Evolutionary conservation across 2,329 filamentous ascomycete species (phyloP).

Genomic region (Claviceps arundinis): DNA sequence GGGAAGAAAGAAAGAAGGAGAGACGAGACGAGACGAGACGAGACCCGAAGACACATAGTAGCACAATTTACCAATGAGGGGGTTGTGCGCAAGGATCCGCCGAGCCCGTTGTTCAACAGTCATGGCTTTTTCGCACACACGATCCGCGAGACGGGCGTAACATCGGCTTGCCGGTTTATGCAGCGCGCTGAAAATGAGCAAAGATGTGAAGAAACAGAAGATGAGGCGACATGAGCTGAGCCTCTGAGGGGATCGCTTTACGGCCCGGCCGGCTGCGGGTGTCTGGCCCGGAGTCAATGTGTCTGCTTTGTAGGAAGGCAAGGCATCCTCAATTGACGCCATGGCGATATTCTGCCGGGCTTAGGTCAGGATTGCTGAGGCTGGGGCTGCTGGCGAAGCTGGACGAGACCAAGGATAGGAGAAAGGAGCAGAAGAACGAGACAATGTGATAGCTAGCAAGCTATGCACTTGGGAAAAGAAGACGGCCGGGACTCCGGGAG

Average conservation of each 20-base stretch:
- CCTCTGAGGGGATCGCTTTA: background rate
- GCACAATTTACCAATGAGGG: constrained; percentile 34
- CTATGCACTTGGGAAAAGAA: background rate
- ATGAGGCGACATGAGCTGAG: background rate
- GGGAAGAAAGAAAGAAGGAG: background rate
- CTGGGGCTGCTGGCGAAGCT: background rate
- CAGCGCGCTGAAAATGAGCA: constrained; percentile 16
- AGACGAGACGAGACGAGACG: background rate
- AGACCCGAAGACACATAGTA: background rate
- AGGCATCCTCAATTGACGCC: background rate
- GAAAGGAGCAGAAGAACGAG: background rate
- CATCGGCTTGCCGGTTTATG: constrained; percentile 13
- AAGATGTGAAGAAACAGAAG: constrained; percentile 11
- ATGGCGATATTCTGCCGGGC: background rate
- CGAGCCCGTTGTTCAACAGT: constrained; percentile 32
- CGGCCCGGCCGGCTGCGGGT: background rate
- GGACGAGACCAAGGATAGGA: background rate
- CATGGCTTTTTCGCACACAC: constrained; percentile 14
- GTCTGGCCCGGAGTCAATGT: background rate
- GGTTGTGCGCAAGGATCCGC: constrained; percentile 30
- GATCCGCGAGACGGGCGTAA: constrained; percentile 12
- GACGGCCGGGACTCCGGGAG: too few species aligned
- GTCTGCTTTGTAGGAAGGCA: background rate
- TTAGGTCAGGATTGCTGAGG: background rate
- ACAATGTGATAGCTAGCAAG: background rate